Base-by-base conservation (phyloP, 2,329 filamentous ascomycete genomes). In the Lachnellula subtilissima region DNA sequence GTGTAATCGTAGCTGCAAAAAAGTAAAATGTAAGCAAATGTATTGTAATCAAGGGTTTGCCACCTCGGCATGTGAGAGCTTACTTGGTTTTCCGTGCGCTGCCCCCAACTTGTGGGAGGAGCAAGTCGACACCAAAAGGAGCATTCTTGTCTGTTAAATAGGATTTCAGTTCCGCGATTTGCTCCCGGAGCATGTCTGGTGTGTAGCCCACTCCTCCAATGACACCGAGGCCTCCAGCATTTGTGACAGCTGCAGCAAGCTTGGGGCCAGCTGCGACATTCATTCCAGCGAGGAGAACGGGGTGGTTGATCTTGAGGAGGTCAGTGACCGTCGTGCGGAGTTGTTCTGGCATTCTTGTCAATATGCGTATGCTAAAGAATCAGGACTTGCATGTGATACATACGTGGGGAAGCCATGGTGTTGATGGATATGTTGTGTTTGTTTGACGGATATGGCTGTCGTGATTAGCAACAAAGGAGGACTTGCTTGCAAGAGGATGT, bases 251-350 rank as follows among this genome's bases (percentile, higher is more conserved):
- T 36, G 94, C 94, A 52, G 94, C 94, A 70, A 99, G 86, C 81
- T 91, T 95, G 54, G 94, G 94, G 50, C 94, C 94, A 58, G 94
- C 94, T 55, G 94, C 94, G 62, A 97, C 94, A 81, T 99, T 97
- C 94, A 99, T 99, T 73, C 94, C 94, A 67, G 94, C 94, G 61
- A 99, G 86, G 70, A 99, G 79, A 71, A 99, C 80, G 57, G 94
- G 94, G 77, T 99, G 94, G 74, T 96, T 90, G 83, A 99, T 97
- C 81, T 91, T 89, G 77, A 99, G 88, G 63, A 97, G 88, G 83
- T 97, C 93, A 67, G 94, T 99, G 69, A 92, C 80, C 65, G 89
- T 86, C 53, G 94, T 99, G 70, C 89, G 89, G 75, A 99, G 87
- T 79, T 89, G 82, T 78, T 94, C 89, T 93, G 74, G 19, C 35